Conservation (phyloP, 1,284 basidiomycete species). For the Tilletia walkeri region DNA sequence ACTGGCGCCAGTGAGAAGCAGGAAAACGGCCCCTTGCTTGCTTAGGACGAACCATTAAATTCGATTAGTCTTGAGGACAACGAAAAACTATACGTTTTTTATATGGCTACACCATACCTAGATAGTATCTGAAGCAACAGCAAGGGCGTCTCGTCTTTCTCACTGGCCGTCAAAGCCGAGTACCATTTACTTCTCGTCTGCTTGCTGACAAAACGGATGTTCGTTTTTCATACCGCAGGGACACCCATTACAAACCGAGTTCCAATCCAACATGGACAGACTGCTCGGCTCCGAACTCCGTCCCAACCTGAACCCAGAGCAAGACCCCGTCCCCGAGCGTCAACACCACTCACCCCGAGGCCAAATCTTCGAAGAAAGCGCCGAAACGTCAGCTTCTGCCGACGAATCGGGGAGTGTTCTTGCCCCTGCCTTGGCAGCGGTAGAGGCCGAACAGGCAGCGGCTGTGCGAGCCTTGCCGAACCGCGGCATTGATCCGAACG, state of each 20-base stretch:
- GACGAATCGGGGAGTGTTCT: conserved; percentile 42
- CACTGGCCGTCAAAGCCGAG: too few species aligned
- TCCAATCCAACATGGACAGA: conserved; percentile 49
- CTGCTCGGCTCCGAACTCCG: conserved; percentile 36
- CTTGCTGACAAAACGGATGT: neutral
- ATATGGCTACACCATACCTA: conserved; percentile 37
- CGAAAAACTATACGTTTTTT: conserved; percentile 4
- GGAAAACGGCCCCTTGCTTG: neutral
- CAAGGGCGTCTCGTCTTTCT: neutral
- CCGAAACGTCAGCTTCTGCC: conserved; percentile 26
- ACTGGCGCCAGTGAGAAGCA: neutral
- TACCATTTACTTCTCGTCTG: too few species aligned
- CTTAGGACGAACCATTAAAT: conserved; percentile 38
- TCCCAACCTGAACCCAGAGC: conserved; percentile 27
- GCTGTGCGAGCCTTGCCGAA: conserved; percentile 32
- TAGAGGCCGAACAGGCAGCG: conserved; percentile 23
- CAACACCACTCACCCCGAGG: conserved; percentile 24
- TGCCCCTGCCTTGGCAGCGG: conserved; percentile 30
- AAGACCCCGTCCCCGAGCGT: conserved; percentile 28
- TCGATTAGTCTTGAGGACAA: conserved; percentile 56
- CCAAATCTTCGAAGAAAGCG: conserved; percentile 24
- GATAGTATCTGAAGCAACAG: conserved; percentile 17
- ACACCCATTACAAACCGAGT: conserved; percentile 45
- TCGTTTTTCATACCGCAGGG: conserved; percentile 23
- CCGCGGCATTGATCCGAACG: conserved; percentile 29